A percentile compares a stretch with the other conserved stretches of the same genome.
Conservation (phyloP, 768 basidiomycete genomes). For the Rhodotorula paludigena region DNA sequence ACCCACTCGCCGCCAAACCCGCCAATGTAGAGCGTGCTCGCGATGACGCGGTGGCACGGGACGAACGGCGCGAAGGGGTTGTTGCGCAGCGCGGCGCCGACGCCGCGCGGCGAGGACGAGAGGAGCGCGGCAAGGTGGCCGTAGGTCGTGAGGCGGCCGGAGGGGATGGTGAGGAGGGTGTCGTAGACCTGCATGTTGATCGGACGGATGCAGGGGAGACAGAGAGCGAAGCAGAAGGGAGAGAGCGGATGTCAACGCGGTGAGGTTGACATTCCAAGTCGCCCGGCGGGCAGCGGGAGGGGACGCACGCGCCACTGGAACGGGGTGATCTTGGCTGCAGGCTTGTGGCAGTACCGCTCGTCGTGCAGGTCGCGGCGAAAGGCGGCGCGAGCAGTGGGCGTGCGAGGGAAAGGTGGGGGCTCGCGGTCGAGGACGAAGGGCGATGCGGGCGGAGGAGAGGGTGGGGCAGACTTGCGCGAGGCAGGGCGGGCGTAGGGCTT, state of each 20-base stretch:
- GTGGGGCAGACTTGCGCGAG: no score
- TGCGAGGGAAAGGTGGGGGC: constrained; percentile 2
- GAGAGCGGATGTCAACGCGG: no score
- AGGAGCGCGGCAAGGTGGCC: constrained; percentile 22
- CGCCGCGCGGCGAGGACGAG: constrained; percentile 39
- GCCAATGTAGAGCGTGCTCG: constrained; percentile 59
- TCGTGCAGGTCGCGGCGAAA: not conserved
- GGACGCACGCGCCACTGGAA: constrained; percentile 30
- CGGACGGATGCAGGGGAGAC: no score
- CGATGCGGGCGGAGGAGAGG: no score
- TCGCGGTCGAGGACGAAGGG: not conserved
- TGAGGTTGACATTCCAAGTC: not conserved
- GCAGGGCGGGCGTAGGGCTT: constrained; percentile 2
- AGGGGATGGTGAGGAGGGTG: constrained; percentile 25
- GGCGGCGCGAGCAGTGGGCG: not conserved
- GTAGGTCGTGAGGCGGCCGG: constrained; percentile 38
- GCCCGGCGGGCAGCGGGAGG: no score
- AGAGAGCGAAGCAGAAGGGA: no score
- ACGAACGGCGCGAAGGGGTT: constrained; percentile 66
- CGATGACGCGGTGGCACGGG: constrained; percentile 67
- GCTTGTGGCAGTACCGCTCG: not conserved
- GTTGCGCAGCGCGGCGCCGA: constrained; percentile 60
- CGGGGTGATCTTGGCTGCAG: constrained; percentile 2
- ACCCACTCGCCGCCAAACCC: constrained; percentile 63
- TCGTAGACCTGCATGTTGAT: constrained; percentile 26